These are phyloP conservation scores for Solanum pinnatisectum DNA, from an alignment of 257 asterid genomes.

Conservation along the genomic window DNA sequence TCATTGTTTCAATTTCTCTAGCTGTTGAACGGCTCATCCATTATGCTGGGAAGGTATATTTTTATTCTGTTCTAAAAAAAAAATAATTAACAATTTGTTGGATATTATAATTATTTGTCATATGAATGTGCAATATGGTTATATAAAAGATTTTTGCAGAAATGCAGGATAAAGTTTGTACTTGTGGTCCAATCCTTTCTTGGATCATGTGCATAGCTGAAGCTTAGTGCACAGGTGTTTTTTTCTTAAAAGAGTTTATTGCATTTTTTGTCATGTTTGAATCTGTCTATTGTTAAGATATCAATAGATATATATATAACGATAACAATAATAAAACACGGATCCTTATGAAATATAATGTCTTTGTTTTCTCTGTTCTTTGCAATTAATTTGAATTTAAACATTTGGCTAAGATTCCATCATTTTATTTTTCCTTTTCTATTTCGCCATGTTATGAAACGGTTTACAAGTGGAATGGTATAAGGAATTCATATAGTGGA, in stretches of 20 bases:
- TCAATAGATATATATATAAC: neutral
- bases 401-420: neutral
- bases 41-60: constrained; percentile 20
- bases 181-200: neutral
- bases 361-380: neutral
- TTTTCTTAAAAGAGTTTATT: no score
- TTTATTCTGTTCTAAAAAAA: neutral
- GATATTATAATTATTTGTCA: neutral
- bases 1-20: constrained; percentile 27
- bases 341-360: neutral
- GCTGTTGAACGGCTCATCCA: constrained; percentile 30
- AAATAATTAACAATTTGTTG: neutral
- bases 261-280: neutral
- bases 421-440: neutral
- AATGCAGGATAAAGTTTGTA: neutral
- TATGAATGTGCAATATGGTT: neutral
- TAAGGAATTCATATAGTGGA: neutral
- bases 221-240: neutral
- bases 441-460: neutral
- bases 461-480: neutral
- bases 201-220: neutral
- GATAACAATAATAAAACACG: neutral
- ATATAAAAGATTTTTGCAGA: neutral
- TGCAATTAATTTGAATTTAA: neutral
- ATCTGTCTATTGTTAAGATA: neutral